Conservation (phyloP, 768 basidiomycete genomes). For the Dictyophora rubrovolvata region DNA sequence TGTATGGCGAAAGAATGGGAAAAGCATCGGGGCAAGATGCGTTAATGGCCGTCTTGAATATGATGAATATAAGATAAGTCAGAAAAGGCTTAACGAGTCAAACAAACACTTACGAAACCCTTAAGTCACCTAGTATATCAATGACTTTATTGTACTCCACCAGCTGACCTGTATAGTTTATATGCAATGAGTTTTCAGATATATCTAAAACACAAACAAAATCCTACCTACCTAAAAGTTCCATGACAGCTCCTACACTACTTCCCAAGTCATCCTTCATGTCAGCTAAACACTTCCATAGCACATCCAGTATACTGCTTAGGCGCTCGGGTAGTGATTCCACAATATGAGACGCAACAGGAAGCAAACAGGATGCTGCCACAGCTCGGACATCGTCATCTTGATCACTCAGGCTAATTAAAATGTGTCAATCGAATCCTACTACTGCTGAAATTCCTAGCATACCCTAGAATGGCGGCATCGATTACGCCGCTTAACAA, state of each 20-base stretch:
- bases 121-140: conserved; percentile 54
- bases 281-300: conserved; percentile 84
- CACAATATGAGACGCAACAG: conserved; percentile 78
- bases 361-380: conserved; percentile 83
- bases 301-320: conserved; percentile 62
- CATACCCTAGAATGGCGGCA: conserved; percentile 84
- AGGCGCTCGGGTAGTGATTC: conserved; percentile 63
- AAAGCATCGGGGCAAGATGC: conserved; percentile 77
- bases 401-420: conserved; percentile 63
- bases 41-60: conserved; percentile 62
- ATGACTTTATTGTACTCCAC: conserved; percentile 75
- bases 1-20: conserved; percentile 96
- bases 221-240: conserved; percentile 70
- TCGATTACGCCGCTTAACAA: conserved; percentile 78
- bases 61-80: conserved; percentile 1
- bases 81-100: neutral
- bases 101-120: conserved; percentile 51
- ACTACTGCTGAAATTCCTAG: neutral
- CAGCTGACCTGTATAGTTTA: conserved; percentile 50
- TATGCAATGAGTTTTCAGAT: neutral
- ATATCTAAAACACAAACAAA: neutral
- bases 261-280: conserved; percentile 97
- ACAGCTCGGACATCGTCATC: conserved; percentile 97
- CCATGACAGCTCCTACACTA: conserved; percentile 96
- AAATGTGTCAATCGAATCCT: conserved; percentile 2